These are phyloP conservation scores for Marvania coccoides DNA, from an alignment of 139 green algal genomes.

Conservation along the genomic window DNA sequence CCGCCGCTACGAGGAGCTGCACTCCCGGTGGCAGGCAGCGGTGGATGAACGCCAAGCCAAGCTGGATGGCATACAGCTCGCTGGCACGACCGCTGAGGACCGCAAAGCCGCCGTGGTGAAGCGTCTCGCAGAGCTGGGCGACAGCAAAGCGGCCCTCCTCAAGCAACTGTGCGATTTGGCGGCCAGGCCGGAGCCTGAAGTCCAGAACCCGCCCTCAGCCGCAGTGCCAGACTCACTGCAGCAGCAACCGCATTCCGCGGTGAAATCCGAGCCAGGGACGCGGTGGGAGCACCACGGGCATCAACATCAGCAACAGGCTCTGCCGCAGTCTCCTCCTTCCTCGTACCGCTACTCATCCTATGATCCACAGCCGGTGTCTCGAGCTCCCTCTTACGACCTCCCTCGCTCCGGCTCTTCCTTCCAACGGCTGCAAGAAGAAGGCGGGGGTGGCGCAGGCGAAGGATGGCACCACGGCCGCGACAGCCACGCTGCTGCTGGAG, in stretches of 20 bases:
- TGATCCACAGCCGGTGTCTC: too few relatives aligned
- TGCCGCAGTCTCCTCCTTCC: too few relatives aligned
- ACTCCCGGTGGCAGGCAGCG: conserved; percentile 11
- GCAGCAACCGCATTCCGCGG: too few relatives aligned
- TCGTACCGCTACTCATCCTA: too few relatives aligned
- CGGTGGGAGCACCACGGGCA: too few relatives aligned
- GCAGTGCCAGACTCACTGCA: too few relatives aligned
- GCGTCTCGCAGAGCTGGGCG: not conserved
- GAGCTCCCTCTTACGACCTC: too few relatives aligned
- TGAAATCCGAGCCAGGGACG: too few relatives aligned
- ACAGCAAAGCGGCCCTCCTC: not conserved
- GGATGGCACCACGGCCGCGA: not conserved
- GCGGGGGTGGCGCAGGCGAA: not conserved
- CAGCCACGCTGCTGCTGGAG: not conserved
- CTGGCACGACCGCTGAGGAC: too few relatives aligned
- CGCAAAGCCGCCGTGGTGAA: not conserved
- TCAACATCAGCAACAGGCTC: too few relatives aligned
- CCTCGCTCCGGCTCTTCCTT: not conserved
- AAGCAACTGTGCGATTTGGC: not conserved
- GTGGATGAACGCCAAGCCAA: conserved; percentile 11
- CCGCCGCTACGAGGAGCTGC: conserved; percentile 10
- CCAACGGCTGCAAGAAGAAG: not conserved
- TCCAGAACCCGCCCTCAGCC: too few relatives aligned
- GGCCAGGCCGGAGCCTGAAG: too few relatives aligned
- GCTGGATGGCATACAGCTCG: conserved; percentile 3